Conservation (phyloP, 2,329 filamentous ascomycete genomes). For the Aspergillus brasiliensis region DNA sequence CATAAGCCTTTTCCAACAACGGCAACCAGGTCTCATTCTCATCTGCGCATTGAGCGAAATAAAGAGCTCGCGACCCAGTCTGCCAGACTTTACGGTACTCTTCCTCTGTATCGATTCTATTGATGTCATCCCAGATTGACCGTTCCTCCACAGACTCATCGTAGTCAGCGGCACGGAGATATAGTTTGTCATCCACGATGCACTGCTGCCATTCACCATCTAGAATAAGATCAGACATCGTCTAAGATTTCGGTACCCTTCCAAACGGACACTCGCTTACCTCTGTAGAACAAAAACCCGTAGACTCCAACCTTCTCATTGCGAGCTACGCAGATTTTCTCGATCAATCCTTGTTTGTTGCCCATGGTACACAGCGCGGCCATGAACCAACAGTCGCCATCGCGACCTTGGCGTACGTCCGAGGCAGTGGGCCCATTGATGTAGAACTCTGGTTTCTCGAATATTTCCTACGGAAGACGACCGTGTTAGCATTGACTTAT, state of each 20-base stretch:
- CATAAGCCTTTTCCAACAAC: conserved; percentile 20
- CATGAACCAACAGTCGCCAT: conserved; percentile 86
- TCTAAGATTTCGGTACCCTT: neutral
- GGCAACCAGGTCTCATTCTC: conserved; percentile 22
- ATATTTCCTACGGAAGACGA: conserved; percentile 63
- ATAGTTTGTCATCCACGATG: conserved; percentile 89
- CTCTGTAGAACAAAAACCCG: conserved; percentile 79
- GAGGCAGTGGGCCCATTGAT: conserved; percentile 74
- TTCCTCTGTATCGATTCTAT: conserved; percentile 70
- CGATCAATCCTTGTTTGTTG: conserved; percentile 71
- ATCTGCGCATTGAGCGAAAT: conserved; percentile 20
- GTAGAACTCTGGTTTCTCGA: conserved; percentile 74
- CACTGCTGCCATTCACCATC: conserved; percentile 91
- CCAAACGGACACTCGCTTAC: conserved; percentile 34
- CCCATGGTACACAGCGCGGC: conserved; percentile 76
- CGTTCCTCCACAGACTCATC: conserved; percentile 76
- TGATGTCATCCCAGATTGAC: conserved; percentile 72
- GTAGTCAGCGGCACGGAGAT: conserved; percentile 78
- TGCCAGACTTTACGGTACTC: conserved; percentile 72
- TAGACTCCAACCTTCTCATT: conserved; percentile 78
- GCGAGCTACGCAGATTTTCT: conserved; percentile 71
- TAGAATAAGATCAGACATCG: conserved; percentile 26
- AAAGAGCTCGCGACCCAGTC: conserved; percentile 71
- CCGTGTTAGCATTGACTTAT: conserved; percentile 1
- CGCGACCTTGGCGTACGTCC: conserved; percentile 75